These are phyloP conservation scores for Boletus subparvulus DNA, from an alignment of 768 basidiomycete genomes.

Conservation along the genomic window DNA sequence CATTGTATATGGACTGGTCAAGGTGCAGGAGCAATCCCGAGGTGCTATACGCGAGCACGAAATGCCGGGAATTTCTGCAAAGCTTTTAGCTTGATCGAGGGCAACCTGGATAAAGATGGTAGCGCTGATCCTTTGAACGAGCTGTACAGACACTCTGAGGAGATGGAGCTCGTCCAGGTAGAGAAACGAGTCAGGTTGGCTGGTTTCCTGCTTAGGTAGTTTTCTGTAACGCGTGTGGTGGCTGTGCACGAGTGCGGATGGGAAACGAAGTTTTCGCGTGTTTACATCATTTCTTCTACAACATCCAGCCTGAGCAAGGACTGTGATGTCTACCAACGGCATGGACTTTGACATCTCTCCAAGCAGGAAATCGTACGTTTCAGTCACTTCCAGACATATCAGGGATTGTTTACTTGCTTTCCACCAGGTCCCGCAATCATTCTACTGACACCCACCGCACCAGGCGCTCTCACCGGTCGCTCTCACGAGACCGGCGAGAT, in stretches of 20 bases:
- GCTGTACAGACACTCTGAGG: too few species aligned
- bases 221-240: constrained; percentile 5
- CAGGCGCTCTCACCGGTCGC: constrained; percentile 68
- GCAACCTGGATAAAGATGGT: too few species aligned
- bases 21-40: too few species aligned
- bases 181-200: constrained; percentile 34
- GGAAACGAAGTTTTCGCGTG: constrained; percentile 37
- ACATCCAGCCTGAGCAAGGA: constrained; percentile 1
- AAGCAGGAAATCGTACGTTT: constrained; percentile 58
- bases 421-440: constrained; percentile 62
- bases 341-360: constrained; percentile 68
- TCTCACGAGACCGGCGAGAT: constrained; percentile 54
- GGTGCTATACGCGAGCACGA: too few species aligned
- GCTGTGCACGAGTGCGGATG: constrained; percentile 22
- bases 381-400: not conserved
- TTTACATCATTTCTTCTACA: constrained; percentile 22
- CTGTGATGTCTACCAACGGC: constrained; percentile 46
- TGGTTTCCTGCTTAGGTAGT: constrained; percentile 29
- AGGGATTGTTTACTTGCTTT: constrained; percentile 6
- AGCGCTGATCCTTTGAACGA: too few species aligned
- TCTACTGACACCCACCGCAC: constrained; percentile 78
- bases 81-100: too few species aligned
- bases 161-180: too few species aligned
- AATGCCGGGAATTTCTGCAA: too few species aligned
- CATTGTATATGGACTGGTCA: too few species aligned